Conservation (phyloP, 805 yeast genomes). For the Metschnikowia bowlesiae region DNA sequence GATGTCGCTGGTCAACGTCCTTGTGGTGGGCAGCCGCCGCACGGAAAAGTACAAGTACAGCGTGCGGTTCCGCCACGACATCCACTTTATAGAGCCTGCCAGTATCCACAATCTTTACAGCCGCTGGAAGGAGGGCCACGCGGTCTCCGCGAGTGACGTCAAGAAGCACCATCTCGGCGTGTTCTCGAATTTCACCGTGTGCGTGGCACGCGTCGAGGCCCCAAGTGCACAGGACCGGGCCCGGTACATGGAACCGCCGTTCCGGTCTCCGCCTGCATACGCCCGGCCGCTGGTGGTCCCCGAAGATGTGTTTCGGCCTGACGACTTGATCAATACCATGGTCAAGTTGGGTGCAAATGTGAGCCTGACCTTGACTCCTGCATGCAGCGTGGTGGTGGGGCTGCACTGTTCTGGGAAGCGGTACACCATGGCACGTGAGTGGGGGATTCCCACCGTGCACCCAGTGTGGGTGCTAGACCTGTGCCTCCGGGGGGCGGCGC, state of each 20-base stretch:
- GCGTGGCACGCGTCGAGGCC: slow-evolving; percentile 38
- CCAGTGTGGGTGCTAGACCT: slow-evolving; percentile 50
- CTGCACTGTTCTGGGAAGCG: slow-evolving; percentile 49
- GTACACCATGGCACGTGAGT: slow-evolving; percentile 47
- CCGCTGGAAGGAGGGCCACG: slow-evolving; percentile 52
- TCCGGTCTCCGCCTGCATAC: slow-evolving; percentile 18
- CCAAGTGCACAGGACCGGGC: slow-evolving; percentile 11
- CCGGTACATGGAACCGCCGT: slow-evolving; percentile 18
- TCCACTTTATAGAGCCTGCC: slow-evolving; percentile 49
- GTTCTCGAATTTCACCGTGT: slow-evolving; percentile 43
- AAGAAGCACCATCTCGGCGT: slow-evolving; percentile 32
- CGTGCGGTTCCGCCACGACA: slow-evolving; percentile 50
- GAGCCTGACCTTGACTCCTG: slow-evolving; percentile 46
- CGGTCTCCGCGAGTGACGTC: slow-evolving; percentile 23
- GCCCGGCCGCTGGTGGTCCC: slow-evolving; percentile 9
- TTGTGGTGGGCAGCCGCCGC: slow-evolving; percentile 55
- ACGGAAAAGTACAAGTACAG: slow-evolving; percentile 55
- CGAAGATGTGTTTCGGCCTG: slow-evolving; percentile 19
- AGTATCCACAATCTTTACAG: slow-evolving; percentile 42
- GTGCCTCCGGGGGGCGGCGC: slow-evolving; percentile 39
- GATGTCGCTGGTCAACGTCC: slow-evolving; percentile 54
- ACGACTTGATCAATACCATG: slow-evolving; percentile 32
- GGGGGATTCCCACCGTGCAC: slow-evolving; percentile 50
- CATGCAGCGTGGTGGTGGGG: slow-evolving; percentile 45
- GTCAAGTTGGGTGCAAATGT: slow-evolving; percentile 46